phyloP scores from a whole-genome alignment of 2,329 filamentous ascomycete genomes.

The Pseudopithomyces maydicus region DNA sequence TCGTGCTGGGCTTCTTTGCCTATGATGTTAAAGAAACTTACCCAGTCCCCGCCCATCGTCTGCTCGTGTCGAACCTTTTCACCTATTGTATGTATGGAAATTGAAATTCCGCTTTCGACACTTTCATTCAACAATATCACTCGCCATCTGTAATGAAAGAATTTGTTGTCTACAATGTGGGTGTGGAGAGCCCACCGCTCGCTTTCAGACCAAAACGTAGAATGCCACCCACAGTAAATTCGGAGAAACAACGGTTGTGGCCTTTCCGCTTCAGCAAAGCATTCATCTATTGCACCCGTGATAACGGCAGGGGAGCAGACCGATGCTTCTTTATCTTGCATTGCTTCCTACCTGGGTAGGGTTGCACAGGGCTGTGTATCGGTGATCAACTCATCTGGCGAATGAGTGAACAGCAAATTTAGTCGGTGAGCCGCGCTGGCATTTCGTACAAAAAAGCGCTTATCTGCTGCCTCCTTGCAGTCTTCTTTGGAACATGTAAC shows the following conservation, averaged over 20 bases:
- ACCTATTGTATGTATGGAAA: not conserved
- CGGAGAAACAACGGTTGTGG: not conserved
- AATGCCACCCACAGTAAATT: too few relatives aligned
- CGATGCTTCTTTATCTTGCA: not conserved
- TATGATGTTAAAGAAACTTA: too few relatives aligned
- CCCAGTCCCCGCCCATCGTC: not conserved
- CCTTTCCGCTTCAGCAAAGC: not conserved
- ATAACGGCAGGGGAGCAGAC: not conserved
- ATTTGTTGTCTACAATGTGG: too few relatives aligned
- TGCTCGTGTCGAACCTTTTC: not conserved
- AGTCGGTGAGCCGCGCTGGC: not conserved
- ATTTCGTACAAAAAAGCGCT: not conserved
- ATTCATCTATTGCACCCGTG: not conserved
- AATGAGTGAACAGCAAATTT: not conserved
- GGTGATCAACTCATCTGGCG: not conserved
- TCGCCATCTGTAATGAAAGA: too few relatives aligned
- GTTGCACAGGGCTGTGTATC: not conserved
- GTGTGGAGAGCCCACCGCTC: too few relatives aligned
- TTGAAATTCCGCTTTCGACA: not conserved
- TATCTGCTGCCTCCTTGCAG: not conserved
- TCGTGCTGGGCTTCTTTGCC: too few relatives aligned
- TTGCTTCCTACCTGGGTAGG: not conserved
- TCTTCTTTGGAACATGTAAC: not conserved
- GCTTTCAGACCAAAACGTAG: too few relatives aligned
- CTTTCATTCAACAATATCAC: not conserved